A percentile compares a stretch with the other conserved stretches of the same genome.
Evolutionary conservation across 345 rosid species (phyloP).

Genomic region (Firmiana major): DNA sequence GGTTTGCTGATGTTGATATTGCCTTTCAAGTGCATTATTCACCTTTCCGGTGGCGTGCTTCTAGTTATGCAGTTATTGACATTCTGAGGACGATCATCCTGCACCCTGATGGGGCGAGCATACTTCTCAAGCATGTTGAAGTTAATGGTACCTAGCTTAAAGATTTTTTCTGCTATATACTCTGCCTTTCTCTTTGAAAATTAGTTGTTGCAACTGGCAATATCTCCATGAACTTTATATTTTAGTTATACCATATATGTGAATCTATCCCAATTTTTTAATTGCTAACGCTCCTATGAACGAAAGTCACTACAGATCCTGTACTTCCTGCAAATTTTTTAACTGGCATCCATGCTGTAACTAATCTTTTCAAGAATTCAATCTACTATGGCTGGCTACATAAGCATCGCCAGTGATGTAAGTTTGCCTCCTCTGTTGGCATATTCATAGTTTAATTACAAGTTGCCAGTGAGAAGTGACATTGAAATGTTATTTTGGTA

Average conservation of each 20-base stretch:
- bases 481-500: background rate
- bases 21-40: constrained; percentile 14
- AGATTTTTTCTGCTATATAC: background rate
- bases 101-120: constrained; percentile 84
- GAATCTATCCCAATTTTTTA: background rate
- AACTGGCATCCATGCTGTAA: constrained; percentile 66
- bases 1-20: constrained; percentile 68
- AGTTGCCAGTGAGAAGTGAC: background rate
- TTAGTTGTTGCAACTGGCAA: background rate
- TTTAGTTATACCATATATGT: background rate
- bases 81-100: constrained; percentile 75
- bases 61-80: constrained; percentile 71
- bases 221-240: background rate
- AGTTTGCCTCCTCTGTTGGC: constrained; percentile 7
- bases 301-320: constrained; percentile 50
- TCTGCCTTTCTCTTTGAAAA: background rate
- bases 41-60: background rate
- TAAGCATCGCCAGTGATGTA: constrained; percentile 67
- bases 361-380: constrained; percentile 82
- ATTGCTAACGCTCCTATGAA: background rate
- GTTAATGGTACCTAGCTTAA: constrained; percentile 48
- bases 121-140: constrained; percentile 54
- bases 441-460: background rate
- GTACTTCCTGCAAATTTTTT: constrained; percentile 69
- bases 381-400: constrained; percentile 66